A percentile compares a stretch with the other conserved stretches of the same genome.
Evolutionary conservation across 1,139 yeast species (phyloP).

Genomic region (Wickerhamomyces sp.): DNA sequence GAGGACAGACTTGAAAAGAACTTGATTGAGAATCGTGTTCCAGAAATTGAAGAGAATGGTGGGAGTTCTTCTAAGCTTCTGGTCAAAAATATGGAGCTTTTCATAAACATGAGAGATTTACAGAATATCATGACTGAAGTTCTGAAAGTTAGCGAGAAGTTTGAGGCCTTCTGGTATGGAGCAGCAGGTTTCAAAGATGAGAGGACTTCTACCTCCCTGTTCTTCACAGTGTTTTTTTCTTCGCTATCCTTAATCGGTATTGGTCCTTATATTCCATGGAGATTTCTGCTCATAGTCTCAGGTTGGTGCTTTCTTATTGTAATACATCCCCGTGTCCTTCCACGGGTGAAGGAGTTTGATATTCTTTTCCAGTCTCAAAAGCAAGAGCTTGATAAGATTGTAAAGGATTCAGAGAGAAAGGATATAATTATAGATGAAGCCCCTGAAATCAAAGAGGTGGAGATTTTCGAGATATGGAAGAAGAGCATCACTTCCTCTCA

Average conservation of each 20-base stretch:
- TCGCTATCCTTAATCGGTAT: slow-evolving; percentile 41
- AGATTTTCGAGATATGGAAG: slow-evolving; percentile 69
- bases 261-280: slow-evolving; percentile 70
- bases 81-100: slow-evolving; percentile 30
- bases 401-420: slow-evolving; percentile 35
- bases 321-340: slow-evolving; percentile 54
- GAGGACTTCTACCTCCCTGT: slow-evolving; percentile 51
- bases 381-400: slow-evolving; percentile 22
- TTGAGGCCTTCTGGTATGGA: slow-evolving; percentile 54
- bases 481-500: slow-evolving; percentile 55
- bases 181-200: slow-evolving; percentile 75
- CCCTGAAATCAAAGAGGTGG: slow-evolving; percentile 58
- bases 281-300: slow-evolving; percentile 45
- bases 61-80: slow-evolving; percentile 22
- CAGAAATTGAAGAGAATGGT: slow-evolving; percentile 16
- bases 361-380: slow-evolving; percentile 16
- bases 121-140: slow-evolving; percentile 55
- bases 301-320: slow-evolving; percentile 51
- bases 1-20: slow-evolving; percentile 19
- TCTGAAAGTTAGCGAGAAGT: slow-evolving; percentile 44
- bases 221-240: slow-evolving; percentile 40
- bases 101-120: slow-evolving; percentile 37
- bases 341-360: slow-evolving; percentile 26
- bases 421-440: slow-evolving; percentile 65
- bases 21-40: slow-evolving; percentile 16